Percentiles rank a stretch among this genome's conserved stretches.
Evolutionary conservation across 768 basidiomycete genomes (phyloP).

Genomic region (Naganishia friedmannii): DNA sequence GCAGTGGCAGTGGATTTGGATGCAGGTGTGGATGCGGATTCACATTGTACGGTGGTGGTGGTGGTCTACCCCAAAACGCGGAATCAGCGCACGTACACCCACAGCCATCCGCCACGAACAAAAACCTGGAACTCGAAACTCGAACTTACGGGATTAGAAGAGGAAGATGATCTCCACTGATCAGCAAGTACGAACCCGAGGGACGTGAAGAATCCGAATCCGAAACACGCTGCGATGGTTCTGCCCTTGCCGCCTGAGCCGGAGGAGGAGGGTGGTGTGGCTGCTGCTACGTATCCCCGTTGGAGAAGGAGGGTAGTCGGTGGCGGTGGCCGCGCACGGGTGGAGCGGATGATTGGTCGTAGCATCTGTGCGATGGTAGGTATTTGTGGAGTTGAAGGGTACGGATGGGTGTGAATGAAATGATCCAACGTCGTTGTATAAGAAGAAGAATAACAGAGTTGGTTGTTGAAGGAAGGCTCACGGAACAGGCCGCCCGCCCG

Average conservation of each 20-base stretch:
- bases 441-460: too few relatives aligned
- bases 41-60: conserved; percentile 22
- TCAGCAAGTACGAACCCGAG: not conserved
- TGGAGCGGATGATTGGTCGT: conserved; percentile 1
- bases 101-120: not conserved
- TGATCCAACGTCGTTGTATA: too few relatives aligned
- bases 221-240: not conserved
- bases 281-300: not conserved
- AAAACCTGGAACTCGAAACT: too few relatives aligned
- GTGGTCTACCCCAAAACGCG: too few relatives aligned
- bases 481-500: too few relatives aligned
- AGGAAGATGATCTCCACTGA: not conserved
- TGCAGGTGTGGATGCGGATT: not conserved
- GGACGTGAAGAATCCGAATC: conserved; percentile 1
- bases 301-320: not conserved
- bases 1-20: too few relatives aligned
- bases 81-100: too few relatives aligned
- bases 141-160: not conserved
- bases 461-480: too few relatives aligned
- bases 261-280: too few relatives aligned
- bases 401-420: too few relatives aligned
- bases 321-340: too few relatives aligned
- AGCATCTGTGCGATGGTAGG: conserved; percentile 7
- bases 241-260: not conserved
- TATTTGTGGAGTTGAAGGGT: not conserved